Base-by-base conservation (phyloP, 768 basidiomycete genomes). In the Coprinopsis sp. region DNA sequence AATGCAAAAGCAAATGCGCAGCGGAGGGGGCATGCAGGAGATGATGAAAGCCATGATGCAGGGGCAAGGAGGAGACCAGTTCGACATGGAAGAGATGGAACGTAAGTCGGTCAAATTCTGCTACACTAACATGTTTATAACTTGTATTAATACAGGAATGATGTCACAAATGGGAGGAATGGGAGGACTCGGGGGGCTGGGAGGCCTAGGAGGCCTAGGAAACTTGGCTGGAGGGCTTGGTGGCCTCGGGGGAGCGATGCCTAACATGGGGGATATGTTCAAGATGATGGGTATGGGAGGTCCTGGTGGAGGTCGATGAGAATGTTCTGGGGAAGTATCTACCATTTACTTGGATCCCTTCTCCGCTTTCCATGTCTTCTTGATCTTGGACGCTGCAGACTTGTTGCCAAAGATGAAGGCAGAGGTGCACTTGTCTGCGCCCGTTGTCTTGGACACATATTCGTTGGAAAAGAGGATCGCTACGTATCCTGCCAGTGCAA, bases 41-140 rank as follows among this genome's bases (percentile, higher is more conserved):
- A 95, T 95, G 91, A 92, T 95, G 92, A 89, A 87, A 62, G 84
- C 87, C 22, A 93, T 97, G 90, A 93, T 96, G 88, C 91, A 92
- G 57, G 89, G 91, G 8, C 84, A 89, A 56, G 90, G 88, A 44
- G 89, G 89, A 10, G 93, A 93, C 58, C 82, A 91, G 60, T 71
- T 84, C 43, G 91, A 93, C 59, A 88, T 95, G 87, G 87, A 90
- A 50, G 91, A 95, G 64, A 91, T 94, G 89, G 89, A 92, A 68
- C 78, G 91, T 86, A 66, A 53, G 78, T 66, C 14, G 14, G 47
- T 31, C 18, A 24, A 10, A 22, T n/a, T n/a, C 16, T 39, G 16
- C 11, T 39, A 11, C 6, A 10, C 10, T 11, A 6, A 24, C 16
- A 25, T 39, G 38, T n/a, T 10, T 11, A 42, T 18, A 18, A 12